Evolutionary conservation across 805 yeast genomes (phyloP), one percentile per base, ranked within the genome.

Genomic region (Alloascoidea africana): DNA sequence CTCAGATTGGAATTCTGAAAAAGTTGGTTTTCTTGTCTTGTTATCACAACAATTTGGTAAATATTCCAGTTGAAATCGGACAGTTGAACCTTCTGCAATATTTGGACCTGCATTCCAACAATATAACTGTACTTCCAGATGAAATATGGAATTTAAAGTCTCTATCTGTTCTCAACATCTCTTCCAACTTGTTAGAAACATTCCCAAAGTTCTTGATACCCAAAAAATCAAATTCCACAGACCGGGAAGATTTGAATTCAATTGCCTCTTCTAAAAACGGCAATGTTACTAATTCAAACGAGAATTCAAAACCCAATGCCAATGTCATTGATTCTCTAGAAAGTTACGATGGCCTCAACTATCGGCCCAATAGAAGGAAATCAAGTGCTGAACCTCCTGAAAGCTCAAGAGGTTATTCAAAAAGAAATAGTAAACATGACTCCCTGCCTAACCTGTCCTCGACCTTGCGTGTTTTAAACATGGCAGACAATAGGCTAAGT

Each of bases 31-130:
- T 71, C 42, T 60, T 91, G 30, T 82, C 94, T 2, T 64, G 76
- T 2, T 76, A 72, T 38, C 73, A 75, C 38, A 91, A 91, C 52
- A 81, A 82, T 46, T 58, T 91, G 40, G 80, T 78, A 39, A 55
- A 66, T 1, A 50, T 91, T 11, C 96, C 97, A 0, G 54, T 62
- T 2, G 68, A 72, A 8, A 68, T 91, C 23, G 76, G 83, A 2
- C 49, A 64, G 11, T 63, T 87, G 39, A 56, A 63, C 3, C 66
- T 70, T 19, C 63, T 89, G 44, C 75, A 69, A 47, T 62, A 68
- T 35, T 60, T 89, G 39, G 96, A 89, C 54, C 58, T 85, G 33
- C 96, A 89, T 56, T 72, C 82, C 33, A 89, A 89, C 56, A 86
- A 86, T 50, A 62, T 89, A 45, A 76, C 83, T 45, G 53, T 60